Percentiles rank a stretch among this genome's conserved stretches.
These are phyloP conservation scores for Malania oleifera DNA, from an alignment of 164 flowering plant species.

Conservation along the genomic window DNA sequence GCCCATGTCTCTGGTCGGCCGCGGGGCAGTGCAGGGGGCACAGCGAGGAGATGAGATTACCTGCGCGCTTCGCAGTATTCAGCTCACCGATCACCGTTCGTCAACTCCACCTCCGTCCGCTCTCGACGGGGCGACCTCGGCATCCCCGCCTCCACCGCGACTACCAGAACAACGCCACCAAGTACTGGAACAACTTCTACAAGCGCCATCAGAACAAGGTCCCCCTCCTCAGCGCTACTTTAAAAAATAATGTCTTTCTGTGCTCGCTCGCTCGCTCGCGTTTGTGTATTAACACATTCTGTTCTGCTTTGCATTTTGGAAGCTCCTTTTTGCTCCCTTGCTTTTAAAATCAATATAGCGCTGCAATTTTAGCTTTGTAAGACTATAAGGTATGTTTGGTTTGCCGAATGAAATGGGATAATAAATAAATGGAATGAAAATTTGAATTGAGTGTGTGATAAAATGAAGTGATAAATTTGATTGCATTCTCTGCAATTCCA, in stretches of 20 bases:
- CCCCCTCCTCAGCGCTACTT: background rate
- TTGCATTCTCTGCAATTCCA: too few relatives aligned
- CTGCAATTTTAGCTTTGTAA: too few relatives aligned
- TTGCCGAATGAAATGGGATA: too few relatives aligned
- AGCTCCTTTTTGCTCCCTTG: too few relatives aligned
- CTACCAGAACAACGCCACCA: slow-evolving; percentile 18
- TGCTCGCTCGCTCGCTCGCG: too few relatives aligned
- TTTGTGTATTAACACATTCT: background rate
- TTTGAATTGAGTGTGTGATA: too few relatives aligned
- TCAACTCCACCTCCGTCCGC: slow-evolving; percentile 2
- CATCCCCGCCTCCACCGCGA: background rate
- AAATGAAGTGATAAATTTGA: too few relatives aligned
- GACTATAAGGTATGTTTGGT: too few relatives aligned
- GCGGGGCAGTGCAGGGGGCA: background rate
- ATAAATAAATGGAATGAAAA: too few relatives aligned
- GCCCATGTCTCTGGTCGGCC: too few relatives aligned
- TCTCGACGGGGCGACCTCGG: background rate
- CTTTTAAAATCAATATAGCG: too few relatives aligned
- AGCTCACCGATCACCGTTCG: slow-evolving; percentile 6
- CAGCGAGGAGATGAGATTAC: background rate
- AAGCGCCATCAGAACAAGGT: slow-evolving; percentile 39
- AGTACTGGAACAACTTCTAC: slow-evolving; percentile 40
- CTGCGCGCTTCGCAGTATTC: slow-evolving; percentile 1
- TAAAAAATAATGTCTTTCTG: too few relatives aligned
- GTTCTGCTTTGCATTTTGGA: background rate